Base-by-base conservation (phyloP, 495 filamentous ascomycete genomes). In the Amphirosellinia nigrospora region DNA sequence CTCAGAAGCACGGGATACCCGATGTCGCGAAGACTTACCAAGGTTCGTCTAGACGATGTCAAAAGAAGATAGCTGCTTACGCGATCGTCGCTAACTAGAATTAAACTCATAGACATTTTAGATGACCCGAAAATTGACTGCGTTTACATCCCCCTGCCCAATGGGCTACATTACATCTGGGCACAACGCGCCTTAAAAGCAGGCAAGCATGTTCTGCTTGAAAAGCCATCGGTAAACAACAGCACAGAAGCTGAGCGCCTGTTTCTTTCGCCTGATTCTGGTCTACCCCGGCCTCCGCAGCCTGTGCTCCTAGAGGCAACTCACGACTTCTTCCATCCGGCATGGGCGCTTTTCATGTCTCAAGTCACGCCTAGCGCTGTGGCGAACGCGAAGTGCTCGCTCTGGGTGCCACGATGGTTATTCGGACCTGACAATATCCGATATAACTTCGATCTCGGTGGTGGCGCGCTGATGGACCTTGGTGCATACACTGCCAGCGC, bases 291-390 rank as follows among this genome's bases (percentile, higher is more conserved):
- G 10, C 70, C 75, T 23, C 59, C 58, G 23, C 72, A 73, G 3
- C 79, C 78, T 0, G 82, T 91, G 11, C 72, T 91, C 0, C 80
- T 91, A 3, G 90, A 92, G 75, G 89, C 88, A 7, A 83, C 88
- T 55, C 88, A 89, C 74, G 80, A 79, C 68, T 75, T 79, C 16
- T 91, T 90, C 73, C 84, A 88, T 59, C 88, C 88, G 3, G 79
- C 85, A 7, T 89, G 84, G 83, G 74, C 80, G 21, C 68, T 68
- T 0, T 89, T 89, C 70, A 79, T 84, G 10, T 73, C 82, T 0
- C 74, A 79, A 13, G 72, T 88, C 30, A 81, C 82, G 48, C 69
- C 75, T 1, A 64, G 75, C 4, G 75, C 81, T 32, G 79, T 88
- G 52, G 77, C 69, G 28, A 79, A 79, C 67, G 81, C 78, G 13